phyloP scores from a whole-genome alignment of 345 rosid species.

The Populus davidiana region DNA sequence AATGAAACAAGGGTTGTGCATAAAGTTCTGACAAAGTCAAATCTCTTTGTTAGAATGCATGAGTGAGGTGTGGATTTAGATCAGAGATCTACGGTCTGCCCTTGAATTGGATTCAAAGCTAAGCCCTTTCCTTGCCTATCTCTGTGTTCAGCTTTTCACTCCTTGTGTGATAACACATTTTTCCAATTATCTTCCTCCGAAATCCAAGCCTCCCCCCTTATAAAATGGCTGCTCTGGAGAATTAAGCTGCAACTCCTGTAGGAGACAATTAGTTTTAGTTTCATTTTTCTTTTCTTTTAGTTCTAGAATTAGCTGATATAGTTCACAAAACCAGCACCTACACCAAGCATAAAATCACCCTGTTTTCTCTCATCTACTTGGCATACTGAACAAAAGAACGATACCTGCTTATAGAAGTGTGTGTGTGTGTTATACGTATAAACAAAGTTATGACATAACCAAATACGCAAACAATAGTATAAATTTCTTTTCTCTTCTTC shows the following conservation, averaged over 20 bases:
- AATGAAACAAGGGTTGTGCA: neutral
- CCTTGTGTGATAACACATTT: neutral
- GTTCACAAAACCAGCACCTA: neutral
- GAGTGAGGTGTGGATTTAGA: neutral
- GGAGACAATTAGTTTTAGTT: neutral
- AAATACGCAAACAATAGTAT: neutral
- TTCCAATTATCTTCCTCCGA: neutral
- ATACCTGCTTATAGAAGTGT: neutral
- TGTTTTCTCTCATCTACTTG: too few relatives aligned
- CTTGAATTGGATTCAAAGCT: constrained; percentile 10
- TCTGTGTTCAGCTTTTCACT: neutral
- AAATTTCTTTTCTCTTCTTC: neutral
- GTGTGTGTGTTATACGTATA: neutral
- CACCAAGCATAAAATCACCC: neutral
- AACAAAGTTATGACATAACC: neutral
- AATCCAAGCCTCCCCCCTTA: neutral
- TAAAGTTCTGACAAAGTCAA: constrained; percentile 16
- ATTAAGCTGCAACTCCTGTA: neutral
- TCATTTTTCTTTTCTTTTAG: neutral
- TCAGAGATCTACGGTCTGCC: constrained; percentile 32
- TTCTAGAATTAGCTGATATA: neutral
- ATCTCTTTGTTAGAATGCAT: neutral
- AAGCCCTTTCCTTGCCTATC: neutral
- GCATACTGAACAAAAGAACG: neutral
- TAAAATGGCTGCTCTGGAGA: neutral